Conservation (phyloP, 2,329 filamentous ascomycete species). For the Colletotrichum lindemuthianum region DNA sequence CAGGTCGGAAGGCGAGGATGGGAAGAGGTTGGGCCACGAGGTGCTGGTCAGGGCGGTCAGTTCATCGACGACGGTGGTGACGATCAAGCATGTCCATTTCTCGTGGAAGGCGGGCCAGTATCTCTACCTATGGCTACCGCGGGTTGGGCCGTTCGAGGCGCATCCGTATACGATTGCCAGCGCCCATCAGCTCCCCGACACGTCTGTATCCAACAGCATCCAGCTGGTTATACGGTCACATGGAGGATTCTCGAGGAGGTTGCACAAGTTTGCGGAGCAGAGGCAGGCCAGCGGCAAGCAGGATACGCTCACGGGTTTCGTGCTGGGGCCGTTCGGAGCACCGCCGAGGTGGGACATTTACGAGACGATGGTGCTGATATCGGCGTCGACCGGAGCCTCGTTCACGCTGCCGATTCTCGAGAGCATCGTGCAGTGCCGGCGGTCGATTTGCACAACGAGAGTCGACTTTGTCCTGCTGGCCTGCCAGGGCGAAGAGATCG, state of each 20-base stretch:
- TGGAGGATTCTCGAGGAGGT: slow-evolving; percentile 64
- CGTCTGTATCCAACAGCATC: slow-evolving; percentile 67
- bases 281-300: slow-evolving; percentile 12
- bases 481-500: slow-evolving; percentile 61
- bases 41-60: slow-evolving; percentile 60
- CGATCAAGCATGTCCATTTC: slow-evolving; percentile 69
- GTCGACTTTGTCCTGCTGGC: slow-evolving; percentile 65
- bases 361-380: slow-evolving; percentile 68
- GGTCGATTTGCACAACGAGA: slow-evolving; percentile 59
- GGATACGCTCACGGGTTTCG: slow-evolving; percentile 55
- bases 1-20: slow-evolving; percentile 56
- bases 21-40: slow-evolving; percentile 62
- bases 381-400: slow-evolving; percentile 71
- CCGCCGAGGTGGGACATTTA: slow-evolving; percentile 67
- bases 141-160: slow-evolving; percentile 62
- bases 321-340: slow-evolving; percentile 66
- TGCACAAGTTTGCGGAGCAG: slow-evolving; percentile 52
- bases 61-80: slow-evolving; percentile 64
- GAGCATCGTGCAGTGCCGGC: slow-evolving; percentile 55
- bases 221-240: slow-evolving; percentile 68
- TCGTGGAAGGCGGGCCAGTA: slow-evolving; percentile 69
- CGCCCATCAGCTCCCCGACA: slow-evolving; percentile 59
- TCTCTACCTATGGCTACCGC: slow-evolving; percentile 69
- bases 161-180: slow-evolving; percentile 72
- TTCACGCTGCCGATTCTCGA: slow-evolving; percentile 70